Base-by-base conservation (phyloP, 164 flowering plant genomes). In the Hamamelis virginiana region DNA sequence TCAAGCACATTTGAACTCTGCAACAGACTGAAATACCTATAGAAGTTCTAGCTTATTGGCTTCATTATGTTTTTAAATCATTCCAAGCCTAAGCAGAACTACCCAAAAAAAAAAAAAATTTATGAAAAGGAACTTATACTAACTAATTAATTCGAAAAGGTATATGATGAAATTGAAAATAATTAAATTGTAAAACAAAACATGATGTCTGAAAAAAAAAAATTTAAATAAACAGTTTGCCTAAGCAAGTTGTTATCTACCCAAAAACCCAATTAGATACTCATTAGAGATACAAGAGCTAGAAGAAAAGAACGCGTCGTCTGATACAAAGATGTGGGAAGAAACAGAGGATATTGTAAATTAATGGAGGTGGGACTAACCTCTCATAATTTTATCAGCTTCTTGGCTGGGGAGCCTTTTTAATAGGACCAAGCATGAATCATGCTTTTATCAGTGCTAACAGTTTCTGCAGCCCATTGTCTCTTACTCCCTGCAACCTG, bases 391-490 rank as follows among this genome's bases (percentile, higher is more conserved):
- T 11, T 56, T 58, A 70, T 52, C 46, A 27, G 47, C 46, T 21
- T 75, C 74, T 75, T 62, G 72, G 75, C 72, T 48, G 72, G 22
- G 70, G 75, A 72, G 79, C 75, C 79, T 51, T 14, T 27, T 65
- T 28, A 72, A 33, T 48, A 63, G 66, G 65, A 61, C 51, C 52
- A 75, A 66, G 59, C 68, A 71, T 57, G 74, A 71, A 62, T 60
- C 28, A 13, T 53, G 56, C 66, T 51, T 55, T 46, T 22, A 18
- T 68, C 26, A 27, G 33, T 23, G 50, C 53, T 67, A 47, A 48
- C 60, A 51, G 28, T 50, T 64, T 74, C 65, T 63, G 74, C 74
- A 62, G 67, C 23, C 72, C 64, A 25, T 28, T 66, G 51, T 70
- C 69, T 64, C 62, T 50, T 66, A 28, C 50, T 52, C 57, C 25